These are phyloP conservation scores for Aspergillus indologenus DNA, from an alignment of 495 filamentous ascomycete genomes.

Conservation along the genomic window DNA sequence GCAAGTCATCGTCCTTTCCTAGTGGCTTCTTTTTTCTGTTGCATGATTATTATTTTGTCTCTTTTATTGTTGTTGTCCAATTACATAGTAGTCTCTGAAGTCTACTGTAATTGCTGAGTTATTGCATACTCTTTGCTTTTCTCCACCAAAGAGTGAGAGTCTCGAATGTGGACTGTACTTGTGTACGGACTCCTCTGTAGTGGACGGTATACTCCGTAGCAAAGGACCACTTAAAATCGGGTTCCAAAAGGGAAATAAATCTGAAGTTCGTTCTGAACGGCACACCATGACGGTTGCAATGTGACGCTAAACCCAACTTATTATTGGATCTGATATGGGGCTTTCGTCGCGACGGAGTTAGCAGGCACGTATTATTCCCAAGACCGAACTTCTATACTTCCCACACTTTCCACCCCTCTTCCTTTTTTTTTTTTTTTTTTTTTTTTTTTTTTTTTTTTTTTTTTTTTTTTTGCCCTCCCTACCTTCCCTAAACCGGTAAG, in stretches of 20 bases:
- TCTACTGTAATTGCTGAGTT: neutral
- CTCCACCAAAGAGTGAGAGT: neutral
- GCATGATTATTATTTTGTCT: neutral
- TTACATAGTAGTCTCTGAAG: neutral
- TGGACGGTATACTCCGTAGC: neutral
- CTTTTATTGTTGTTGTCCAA: neutral
- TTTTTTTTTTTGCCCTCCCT: slow-evolving; percentile 8
- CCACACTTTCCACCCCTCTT: slow-evolving; percentile 13
- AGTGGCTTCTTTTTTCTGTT: neutral
- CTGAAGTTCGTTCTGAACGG: no score
- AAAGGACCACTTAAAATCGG: slow-evolving; percentile 9
- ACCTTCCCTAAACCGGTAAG: slow-evolving; percentile 12
- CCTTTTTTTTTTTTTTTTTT: slow-evolving; percentile 15
- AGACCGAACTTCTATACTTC: slow-evolving; percentile 14
- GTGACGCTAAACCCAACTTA: slow-evolving; percentile 34
- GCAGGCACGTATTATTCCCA: slow-evolving; percentile 16
- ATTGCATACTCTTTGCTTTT: slow-evolving; percentile 15
- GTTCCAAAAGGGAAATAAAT: slow-evolving; percentile 9
- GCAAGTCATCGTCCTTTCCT: slow-evolving; percentile 5
- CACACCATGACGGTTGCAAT: slow-evolving; percentile 36
- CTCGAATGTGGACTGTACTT: neutral
- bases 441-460: no score
- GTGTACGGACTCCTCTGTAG: neutral
- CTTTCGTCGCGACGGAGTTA: slow-evolving; percentile 23
- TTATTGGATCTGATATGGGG: slow-evolving; percentile 44